A percentile compares a stretch with the other conserved stretches of the same genome.
Conservation (phyloP, 345 rosid species). For the Arabidopsis thaliana region TAIR10.1 NC_003074.8:5689501-5690000, state of each 20-base stretch:
- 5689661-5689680: conserved; percentile 15
- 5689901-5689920: not conserved
- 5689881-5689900: conserved; percentile 17
- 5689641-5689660: conserved; percentile 50
- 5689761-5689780: not conserved
- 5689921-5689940: not conserved
- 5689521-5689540: not conserved
- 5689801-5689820: not conserved
- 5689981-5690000: conserved; percentile 11
- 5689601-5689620: conserved; percentile 66
- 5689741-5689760: not conserved
- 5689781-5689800: not conserved
- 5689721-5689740: not conserved
- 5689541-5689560: conserved; percentile 79
- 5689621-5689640: conserved; percentile 60
- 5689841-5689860: not conserved
- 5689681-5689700: not conserved
- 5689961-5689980: not conserved
- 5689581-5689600: conserved; percentile 86
- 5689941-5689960: not conserved
- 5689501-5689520: not conserved
- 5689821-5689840: not conserved
- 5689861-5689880: not conserved
- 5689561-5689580: conserved; percentile 78
- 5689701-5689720: not conserved